Conservation (phyloP, 139 green algal species). For the Picochlorum sp. region DNA sequence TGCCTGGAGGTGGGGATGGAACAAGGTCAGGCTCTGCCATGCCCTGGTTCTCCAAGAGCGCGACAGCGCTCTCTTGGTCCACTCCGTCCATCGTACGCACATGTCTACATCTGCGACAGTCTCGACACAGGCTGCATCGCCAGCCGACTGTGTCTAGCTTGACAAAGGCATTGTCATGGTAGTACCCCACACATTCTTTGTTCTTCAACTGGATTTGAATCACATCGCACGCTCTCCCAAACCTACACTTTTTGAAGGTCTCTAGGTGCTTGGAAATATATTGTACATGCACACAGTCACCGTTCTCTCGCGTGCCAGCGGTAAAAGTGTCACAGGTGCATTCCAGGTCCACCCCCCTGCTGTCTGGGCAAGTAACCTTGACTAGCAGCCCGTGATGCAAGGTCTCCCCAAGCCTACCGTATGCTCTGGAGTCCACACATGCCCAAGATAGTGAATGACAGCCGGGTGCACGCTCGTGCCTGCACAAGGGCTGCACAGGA, state of each 20-base stretch:
- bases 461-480: background rate
- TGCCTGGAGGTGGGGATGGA: too few relatives aligned
- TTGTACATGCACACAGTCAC: background rate
- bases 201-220: background rate
- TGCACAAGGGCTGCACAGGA: background rate
- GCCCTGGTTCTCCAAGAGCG: too few relatives aligned
- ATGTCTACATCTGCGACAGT: background rate
- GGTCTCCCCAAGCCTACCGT: background rate
- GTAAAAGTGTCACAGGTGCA: too few relatives aligned
- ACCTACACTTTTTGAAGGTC: background rate
- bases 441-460: background rate
- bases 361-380: too few relatives aligned
- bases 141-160: background rate
- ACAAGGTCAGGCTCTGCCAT: too few relatives aligned
- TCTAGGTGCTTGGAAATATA: background rate
- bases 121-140: background rate
- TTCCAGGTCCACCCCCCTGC: too few relatives aligned
- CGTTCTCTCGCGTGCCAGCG: too few relatives aligned
- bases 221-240: background rate
- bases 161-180: background rate
- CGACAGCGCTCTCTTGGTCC: background rate
- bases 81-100: background rate
- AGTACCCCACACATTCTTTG: background rate
- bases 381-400: too few relatives aligned
- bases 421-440: constrained; percentile 1